Evolutionary conservation across 2,329 filamentous ascomycete species (phyloP).

Genomic region (Aaosphaeria pasadenensis): DNA sequence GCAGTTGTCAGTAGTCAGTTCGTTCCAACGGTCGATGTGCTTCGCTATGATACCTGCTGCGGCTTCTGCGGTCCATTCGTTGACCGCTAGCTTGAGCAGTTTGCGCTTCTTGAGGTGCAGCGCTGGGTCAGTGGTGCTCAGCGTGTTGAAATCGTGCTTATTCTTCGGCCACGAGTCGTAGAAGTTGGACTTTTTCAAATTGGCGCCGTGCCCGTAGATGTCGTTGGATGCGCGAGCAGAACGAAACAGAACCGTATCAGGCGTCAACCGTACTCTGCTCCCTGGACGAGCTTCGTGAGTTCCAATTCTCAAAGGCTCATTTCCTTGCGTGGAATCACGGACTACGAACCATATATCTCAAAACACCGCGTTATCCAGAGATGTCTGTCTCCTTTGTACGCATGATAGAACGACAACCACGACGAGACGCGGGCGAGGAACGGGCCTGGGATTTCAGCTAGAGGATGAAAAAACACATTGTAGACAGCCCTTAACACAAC

Average conservation of each 20-base stretch:
- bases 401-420: conserved; percentile 10
- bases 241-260: conserved; percentile 6
- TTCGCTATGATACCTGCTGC: conserved; percentile 3
- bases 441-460: conserved; percentile 7
- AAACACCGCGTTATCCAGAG: conserved; percentile 9
- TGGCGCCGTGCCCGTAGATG: conserved; percentile 5
- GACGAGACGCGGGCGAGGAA: conserved; percentile 3
- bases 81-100: conserved; percentile 7
- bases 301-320: neutral
- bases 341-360: conserved; percentile 4
- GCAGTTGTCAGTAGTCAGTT: conserved; percentile 1
- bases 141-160: conserved; percentile 4
- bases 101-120: conserved; percentile 5
- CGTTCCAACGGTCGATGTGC: conserved; percentile 14
- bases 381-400: conserved; percentile 8
- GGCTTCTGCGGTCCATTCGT: conserved; percentile 8
- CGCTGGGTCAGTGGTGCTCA: conserved; percentile 3
- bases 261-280: conserved; percentile 4
- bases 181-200: conserved; percentile 8
- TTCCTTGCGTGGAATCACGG: neutral
- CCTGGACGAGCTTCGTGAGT: neutral
- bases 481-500: conserved; percentile 1
- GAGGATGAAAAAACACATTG: conserved; percentile 12
- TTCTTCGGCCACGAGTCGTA: conserved; percentile 10
- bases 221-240: conserved; percentile 1